A percentile compares a stretch with the other conserved stretches of the same genome.
Evolutionary conservation across 192 early-diverging fungal genomes (phyloP).

Genomic region (Coemansia sp.): DNA sequence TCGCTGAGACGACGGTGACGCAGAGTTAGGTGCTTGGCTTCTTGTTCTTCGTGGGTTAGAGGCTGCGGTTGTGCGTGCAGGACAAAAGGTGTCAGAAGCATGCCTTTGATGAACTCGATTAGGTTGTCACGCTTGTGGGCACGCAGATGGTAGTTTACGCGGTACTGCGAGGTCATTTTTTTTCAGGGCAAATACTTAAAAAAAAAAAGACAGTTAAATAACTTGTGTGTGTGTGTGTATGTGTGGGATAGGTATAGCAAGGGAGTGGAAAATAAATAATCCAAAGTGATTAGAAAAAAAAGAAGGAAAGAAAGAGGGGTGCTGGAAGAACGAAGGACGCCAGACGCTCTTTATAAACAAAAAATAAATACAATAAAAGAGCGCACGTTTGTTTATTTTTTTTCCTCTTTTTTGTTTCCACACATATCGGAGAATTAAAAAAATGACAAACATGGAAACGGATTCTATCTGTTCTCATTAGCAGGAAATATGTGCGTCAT

Average conservation of each 20-base stretch:
- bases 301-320: neutral
- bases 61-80: slow-evolving; percentile 65
- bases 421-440: neutral
- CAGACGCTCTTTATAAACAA: neutral
- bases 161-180: slow-evolving; percentile 48
- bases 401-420: neutral
- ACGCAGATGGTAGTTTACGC: slow-evolving; percentile 60
- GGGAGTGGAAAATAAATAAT: neutral
- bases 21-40: neutral
- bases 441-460: neutral
- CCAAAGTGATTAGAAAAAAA: neutral
- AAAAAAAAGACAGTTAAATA: neutral
- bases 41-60: neutral
- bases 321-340: neutral
- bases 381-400: neutral
- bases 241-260: no score
- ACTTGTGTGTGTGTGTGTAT: no score
- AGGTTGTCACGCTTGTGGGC: slow-evolving; percentile 89
- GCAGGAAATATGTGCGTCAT: neutral
- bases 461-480: neutral
- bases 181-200: neutral
- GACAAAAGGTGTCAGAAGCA: slow-evolving; percentile 85
- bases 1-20: slow-evolving; percentile 3
- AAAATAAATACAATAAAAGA: neutral
- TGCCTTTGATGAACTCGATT: slow-evolving; percentile 90